A percentile compares a stretch with the other conserved stretches of the same genome.
Evolutionary conservation across 176 grass and related monocot species (phyloP).

Genomic region (Carex parvula): DNA sequence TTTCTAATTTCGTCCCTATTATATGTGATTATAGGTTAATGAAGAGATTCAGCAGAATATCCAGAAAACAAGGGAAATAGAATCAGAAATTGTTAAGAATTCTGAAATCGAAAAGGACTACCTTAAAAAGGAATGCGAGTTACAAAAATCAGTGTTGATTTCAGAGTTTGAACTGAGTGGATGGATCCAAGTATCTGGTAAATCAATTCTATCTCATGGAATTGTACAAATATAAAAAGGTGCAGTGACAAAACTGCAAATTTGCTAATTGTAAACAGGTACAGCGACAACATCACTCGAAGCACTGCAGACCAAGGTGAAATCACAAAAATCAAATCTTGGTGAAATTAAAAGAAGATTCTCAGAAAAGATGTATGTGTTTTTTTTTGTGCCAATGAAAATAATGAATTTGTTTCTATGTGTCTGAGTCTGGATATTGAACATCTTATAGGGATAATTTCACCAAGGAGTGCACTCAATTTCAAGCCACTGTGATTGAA

Average conservation of each 20-base stretch:
- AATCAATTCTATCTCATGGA: constrained; percentile 16
- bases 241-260: constrained; percentile 2
- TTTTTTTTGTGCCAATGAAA: not conserved
- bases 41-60: constrained; percentile 78
- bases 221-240: not conserved
- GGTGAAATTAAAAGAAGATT: constrained; percentile 44
- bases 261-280: constrained; percentile 36
- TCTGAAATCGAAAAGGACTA: constrained; percentile 63
- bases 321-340: constrained; percentile 49
- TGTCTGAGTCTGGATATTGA: not conserved
- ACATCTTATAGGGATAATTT: constrained; percentile 55
- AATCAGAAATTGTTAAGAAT: constrained; percentile 71
- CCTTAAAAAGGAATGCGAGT: constrained; percentile 47
- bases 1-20: constrained; percentile 9
- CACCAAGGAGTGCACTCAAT: constrained; percentile 44
- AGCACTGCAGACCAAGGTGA: constrained; percentile 47
- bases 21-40: constrained; percentile 56
- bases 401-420: not conserved
- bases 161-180: constrained; percentile 55
- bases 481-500: constrained; percentile 42
- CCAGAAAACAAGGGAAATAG: constrained; percentile 69
- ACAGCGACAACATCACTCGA: constrained; percentile 41
- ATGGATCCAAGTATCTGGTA: constrained; percentile 68
- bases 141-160: constrained; percentile 45
- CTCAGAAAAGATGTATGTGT: constrained; percentile 59